Evolutionary conservation across 2,329 filamentous ascomycete genomes (phyloP), one percentile per base, ranked within the genome.

Genomic region (Zasmidium cellare): DNA sequence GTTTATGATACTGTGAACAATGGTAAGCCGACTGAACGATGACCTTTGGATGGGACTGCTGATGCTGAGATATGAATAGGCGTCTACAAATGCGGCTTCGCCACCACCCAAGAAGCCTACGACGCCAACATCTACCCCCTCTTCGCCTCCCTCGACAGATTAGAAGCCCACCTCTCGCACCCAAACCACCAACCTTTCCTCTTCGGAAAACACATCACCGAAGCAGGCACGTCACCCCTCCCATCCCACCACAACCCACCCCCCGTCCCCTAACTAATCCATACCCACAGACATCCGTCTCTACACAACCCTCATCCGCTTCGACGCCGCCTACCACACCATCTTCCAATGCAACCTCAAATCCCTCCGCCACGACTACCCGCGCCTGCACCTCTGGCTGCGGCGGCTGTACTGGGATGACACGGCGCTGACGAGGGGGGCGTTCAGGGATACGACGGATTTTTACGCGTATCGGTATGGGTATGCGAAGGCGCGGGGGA

Each of bases 61-160:
- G 6, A 3, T 52, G 46, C 19, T 41, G n/a, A 31, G 28, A 41
- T 44, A n/a, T 12, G 14, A 11, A 11, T 44, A 66, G 75, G 60
- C 46, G 60, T 62, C 49, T 62, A 62, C 50, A 62, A 62, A 58
- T 62, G 86, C 58, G 92, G 92, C 35, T 96, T 96, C 70, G 92
- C 92, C 24, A 92, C 87, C 3, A 90, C 88, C 1, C 88, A 93
- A 75, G 84, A 86, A 63, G 91, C 91, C 1, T 97, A 97, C 74
- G 88, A 93, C 68, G 82, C 83, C 59, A 88, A 90, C 68, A 86
- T 96, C 2, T 71, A 71, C 2, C 79, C 81, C 0, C 83, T 97
- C 9, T 97, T 97, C 72, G 80, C 83, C 56, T 87, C 87, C 0
- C 84, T 97, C 9, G 90, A 96, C 75, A 81, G 83, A 28, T 84